phyloP scores from a whole-genome alignment of 495 filamentous ascomycete species.

The Lasiosphaeria ovina region DNA sequence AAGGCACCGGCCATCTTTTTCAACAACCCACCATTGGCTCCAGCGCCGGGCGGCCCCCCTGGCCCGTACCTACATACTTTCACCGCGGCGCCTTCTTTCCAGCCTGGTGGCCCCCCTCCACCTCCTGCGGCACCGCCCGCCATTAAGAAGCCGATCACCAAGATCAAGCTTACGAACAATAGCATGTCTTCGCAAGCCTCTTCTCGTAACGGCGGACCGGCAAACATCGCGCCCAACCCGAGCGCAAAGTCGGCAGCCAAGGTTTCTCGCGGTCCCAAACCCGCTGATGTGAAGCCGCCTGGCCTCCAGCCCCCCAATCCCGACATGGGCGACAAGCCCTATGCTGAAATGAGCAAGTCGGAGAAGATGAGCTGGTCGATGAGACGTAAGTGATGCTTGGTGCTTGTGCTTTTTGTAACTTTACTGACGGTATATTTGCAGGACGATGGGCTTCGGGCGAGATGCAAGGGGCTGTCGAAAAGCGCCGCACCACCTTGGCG shows the following conservation, averaged over 20 bases:
- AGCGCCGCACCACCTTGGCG: constrained; percentile 49
- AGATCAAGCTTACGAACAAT: constrained; percentile 31
- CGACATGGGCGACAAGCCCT: constrained; percentile 39
- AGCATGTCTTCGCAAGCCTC: constrained; percentile 13
- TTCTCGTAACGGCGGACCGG: constrained; percentile 19
- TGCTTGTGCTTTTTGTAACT: not conserved
- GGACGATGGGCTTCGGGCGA: constrained; percentile 50
- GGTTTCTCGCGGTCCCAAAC: constrained; percentile 17
- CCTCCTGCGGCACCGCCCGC: constrained; percentile 24
- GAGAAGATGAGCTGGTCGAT: constrained; percentile 53
- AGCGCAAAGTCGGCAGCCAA: constrained; percentile 20
- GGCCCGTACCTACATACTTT: constrained; percentile 33
- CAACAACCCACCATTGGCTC: constrained; percentile 16
- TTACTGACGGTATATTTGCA: constrained; percentile 29
- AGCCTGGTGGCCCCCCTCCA: constrained; percentile 16
- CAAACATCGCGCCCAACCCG: constrained; percentile 17
- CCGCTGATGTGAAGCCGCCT: constrained; percentile 7
- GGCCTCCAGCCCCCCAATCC: not conserved
- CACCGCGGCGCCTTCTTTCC: constrained; percentile 22
- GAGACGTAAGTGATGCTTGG: constrained; percentile 39
- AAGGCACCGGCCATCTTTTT: constrained; percentile 23
- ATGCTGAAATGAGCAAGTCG: constrained; percentile 50
- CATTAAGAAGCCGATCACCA: constrained; percentile 34
- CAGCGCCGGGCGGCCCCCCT: constrained; percentile 6
- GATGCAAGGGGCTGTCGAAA: constrained; percentile 48